Base-by-base conservation (phyloP, 106 monocot species). In the Phalaenopsis equestris region DNA sequence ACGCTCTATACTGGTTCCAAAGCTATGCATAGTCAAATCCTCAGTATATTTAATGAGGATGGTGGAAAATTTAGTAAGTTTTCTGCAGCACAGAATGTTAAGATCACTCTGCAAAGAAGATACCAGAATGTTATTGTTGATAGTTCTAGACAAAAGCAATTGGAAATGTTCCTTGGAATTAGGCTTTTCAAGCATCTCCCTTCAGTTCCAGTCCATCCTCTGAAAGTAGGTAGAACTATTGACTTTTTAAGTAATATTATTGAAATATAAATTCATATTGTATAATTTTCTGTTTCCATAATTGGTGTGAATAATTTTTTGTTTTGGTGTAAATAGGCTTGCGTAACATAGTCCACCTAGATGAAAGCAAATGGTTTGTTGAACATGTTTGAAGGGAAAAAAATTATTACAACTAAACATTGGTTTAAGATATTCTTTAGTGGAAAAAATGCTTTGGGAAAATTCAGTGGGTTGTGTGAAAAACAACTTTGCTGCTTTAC, bases 1-100 rank as follows among this genome's bases (percentile, higher is more conserved):
- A 99, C 95, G 74, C 78, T 99, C 12, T 99, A 99, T 83, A 99
- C 99, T 74, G 99, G 99, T 47, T 99, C 99, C 21, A 95, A 93
- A 88, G 99, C 99, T 52, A 99, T 99, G 99, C 99, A 99, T 78
- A 99, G 99, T 84, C 92, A 95, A 67, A 99, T 99, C 70, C 87
- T 99, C n/a, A 95, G 86, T 83, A 95, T 99, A 84, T 99, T 99
- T 77, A 95, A 80, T 80, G 95, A 93, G 70, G 99, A 95, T 56
- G 68, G 84, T 82, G 99, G 95, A 4, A 93, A 91, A 80, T 95
- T 93, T 85, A 93, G 91, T 68, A 93, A 91, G 85, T 93, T 99
- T 43, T 94, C 99, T 49, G 88, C 86, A 61, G 99, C 93, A 52
- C 95, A 93, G 82, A 99, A 99, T 85, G 82, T 99, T 73, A 91